These are phyloP conservation scores for Blastobotrys elegans DNA, from an alignment of 1,139 yeast species.

Conservation along the genomic window DNA sequence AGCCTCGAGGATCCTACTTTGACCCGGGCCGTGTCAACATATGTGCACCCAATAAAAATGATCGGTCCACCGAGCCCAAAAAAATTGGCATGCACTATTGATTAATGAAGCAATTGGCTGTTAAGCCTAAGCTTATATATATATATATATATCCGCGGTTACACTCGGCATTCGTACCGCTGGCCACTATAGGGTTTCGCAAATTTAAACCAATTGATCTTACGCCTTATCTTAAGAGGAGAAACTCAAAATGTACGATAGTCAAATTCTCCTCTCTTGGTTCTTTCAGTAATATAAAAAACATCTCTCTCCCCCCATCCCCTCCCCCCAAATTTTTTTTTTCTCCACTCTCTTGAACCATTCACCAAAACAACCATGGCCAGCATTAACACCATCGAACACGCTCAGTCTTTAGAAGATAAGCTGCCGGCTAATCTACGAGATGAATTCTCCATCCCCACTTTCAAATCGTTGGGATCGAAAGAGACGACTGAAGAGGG, in stretches of 20 bases:
- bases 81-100: no score
- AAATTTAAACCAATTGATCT: no score
- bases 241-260: no score
- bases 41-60: no score
- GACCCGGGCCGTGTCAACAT: no score
- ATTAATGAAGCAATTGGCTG: background rate
- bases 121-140: background rate
- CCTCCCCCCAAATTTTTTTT: background rate
- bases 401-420: slow-evolving; percentile 8
- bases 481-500: slow-evolving; percentile 29
- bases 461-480: slow-evolving; percentile 48
- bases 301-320: background rate
- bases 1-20: no score
- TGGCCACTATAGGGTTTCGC: no score
- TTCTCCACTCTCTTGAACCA: background rate
- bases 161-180: no score
- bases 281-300: no score
- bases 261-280: no score
- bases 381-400: slow-evolving; percentile 3
- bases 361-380: background rate
- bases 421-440: slow-evolving; percentile 8
- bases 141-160: background rate
- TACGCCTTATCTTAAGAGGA: no score
- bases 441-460: slow-evolving; percentile 42
- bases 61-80: no score